phyloP scores from a whole-genome alignment of 768 basidiomycete genomes.

The Hortiboletus flavorubellus region DNA sequence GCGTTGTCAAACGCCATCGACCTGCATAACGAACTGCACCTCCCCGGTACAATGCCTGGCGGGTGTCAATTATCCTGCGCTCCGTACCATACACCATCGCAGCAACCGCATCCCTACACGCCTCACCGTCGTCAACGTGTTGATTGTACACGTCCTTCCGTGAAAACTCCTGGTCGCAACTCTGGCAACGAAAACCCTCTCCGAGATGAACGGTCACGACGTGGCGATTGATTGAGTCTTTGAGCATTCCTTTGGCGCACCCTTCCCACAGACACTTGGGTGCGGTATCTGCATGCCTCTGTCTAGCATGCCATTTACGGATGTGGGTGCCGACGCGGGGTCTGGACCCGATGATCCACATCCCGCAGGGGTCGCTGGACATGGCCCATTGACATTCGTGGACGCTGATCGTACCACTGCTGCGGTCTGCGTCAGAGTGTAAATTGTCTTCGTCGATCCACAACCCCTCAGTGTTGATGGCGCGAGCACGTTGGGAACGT shows the following conservation, averaged over 20 bases:
- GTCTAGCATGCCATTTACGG: constrained; percentile 4
- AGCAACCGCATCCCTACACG: background rate
- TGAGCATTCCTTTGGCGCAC: background rate
- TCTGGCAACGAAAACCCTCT: constrained; percentile 5
- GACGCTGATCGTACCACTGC: background rate
- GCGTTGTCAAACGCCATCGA: background rate
- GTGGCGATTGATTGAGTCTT: constrained; percentile 9
- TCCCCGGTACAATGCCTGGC: background rate
- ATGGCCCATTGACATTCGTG: constrained; percentile 9
- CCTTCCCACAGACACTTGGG: constrained; percentile 4
- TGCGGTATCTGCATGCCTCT: background rate
- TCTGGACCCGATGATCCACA: constrained; percentile 12
- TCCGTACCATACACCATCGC: background rate
- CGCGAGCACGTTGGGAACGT: background rate
- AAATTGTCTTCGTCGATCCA: constrained; percentile 8
- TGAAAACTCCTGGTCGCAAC: background rate
- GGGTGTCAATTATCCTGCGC: background rate
- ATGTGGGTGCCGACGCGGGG: constrained; percentile 2
- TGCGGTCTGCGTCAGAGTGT: background rate
- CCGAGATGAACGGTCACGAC: constrained; percentile 4
- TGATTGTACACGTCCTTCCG: constrained; percentile 7
- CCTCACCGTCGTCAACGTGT: background rate
- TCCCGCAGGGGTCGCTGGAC: background rate
- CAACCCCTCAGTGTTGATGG: background rate
- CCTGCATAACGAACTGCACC: background rate